Base-by-base conservation (phyloP, 768 basidiomycete genomes). In the Calocera viscosa region DNA sequence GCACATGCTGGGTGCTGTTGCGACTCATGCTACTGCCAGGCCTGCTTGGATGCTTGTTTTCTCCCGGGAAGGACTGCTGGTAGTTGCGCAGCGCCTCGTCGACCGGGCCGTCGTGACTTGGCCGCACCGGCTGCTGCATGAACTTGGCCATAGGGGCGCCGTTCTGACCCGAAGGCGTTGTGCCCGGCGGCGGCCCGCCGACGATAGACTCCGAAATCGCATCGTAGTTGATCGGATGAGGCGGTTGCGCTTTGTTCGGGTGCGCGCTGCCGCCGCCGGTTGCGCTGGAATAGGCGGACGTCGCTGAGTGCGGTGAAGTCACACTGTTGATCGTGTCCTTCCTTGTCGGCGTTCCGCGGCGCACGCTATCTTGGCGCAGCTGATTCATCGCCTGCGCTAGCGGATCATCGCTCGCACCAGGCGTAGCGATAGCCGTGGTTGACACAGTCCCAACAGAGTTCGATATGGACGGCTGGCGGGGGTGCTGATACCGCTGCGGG, bases 21-120 rank as follows among this genome's bases (percentile, higher is more conserved):
- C 70, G 72, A 19, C 53, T 60, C 53, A 60, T 28, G 53, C 26
- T 32, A 67, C 83, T 88, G 69, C 80, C 82, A 64, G 81, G 79
- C 49, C 84, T 26, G 53, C 53, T 60, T 19, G 49, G 35, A 38
- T 34, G 53, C 66, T 67, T 66, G 10, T 75, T 67, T 74, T 96
- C 94, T 2, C 92, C 94, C 7, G 94, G 94, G 73, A 97, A 83
- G 0, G 87, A 84, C 72, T 93, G 91, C 30, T 87, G 83, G 72
- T 97, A 97, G 69, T 85, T 82, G 0, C 80, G 79, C 17, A 92
- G 76, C 8, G 92, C 86, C n/a, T 85, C 83, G 66, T 89, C 86
- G 19, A 91, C 84, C 0, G 83, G 80, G n/a, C 85, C 81, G 76
- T 33, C 79, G 77, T 2, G 76, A 65, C 19, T 67, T 32, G 49